Evolutionary conservation across 1,139 yeast species (phyloP).

Genomic region (Kurtzmaniella natalensis): DNA sequence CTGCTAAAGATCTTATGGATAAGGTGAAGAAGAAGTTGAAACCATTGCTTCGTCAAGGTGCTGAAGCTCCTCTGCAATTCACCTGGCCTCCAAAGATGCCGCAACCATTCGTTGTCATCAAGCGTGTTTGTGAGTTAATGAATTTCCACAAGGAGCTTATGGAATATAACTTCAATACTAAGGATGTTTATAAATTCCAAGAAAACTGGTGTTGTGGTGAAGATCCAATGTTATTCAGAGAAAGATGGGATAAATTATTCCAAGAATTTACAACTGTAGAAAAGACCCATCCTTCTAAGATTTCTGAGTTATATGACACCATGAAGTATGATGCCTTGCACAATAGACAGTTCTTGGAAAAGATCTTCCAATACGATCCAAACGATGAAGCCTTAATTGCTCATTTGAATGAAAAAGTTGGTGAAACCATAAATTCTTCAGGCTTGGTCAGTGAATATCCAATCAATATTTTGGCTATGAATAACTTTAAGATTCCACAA

Average conservation of each 20-base stretch:
- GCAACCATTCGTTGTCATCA: slow-evolving; percentile 89
- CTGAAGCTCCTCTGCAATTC: slow-evolving; percentile 97
- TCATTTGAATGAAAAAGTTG: slow-evolving; percentile 34
- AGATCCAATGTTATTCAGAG: slow-evolving; percentile 83
- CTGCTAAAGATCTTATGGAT: slow-evolving; percentile 97
- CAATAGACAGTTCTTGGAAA: slow-evolving; percentile 82
- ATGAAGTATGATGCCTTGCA: slow-evolving; percentile 98
- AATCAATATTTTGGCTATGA: slow-evolving; percentile 73
- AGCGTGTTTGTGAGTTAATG: slow-evolving; percentile 93
- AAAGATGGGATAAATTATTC: slow-evolving; percentile 96
- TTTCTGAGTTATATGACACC: slow-evolving; percentile 93
- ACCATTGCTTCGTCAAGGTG: slow-evolving; percentile 90
- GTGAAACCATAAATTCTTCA: slow-evolving; percentile 54
- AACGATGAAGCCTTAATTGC: slow-evolving; percentile 41
- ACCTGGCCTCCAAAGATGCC: slow-evolving; percentile 99
- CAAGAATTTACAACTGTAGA: slow-evolving; percentile 90
- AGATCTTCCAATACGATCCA: slow-evolving; percentile 73
- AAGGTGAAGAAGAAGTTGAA: slow-evolving; percentile 95
- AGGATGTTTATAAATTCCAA: slow-evolving; percentile 68
- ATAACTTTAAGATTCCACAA: slow-evolving; percentile 59
- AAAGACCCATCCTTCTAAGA: slow-evolving; percentile 96
- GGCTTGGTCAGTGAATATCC: slow-evolving; percentile 75
- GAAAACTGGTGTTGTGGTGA: slow-evolving; percentile 95
- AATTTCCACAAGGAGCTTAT: slow-evolving; percentile 82
- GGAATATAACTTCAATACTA: slow-evolving; percentile 72